Conservation (phyloP, 176 grass and related monocot species). For the Triticum timopheevii region DNA sequence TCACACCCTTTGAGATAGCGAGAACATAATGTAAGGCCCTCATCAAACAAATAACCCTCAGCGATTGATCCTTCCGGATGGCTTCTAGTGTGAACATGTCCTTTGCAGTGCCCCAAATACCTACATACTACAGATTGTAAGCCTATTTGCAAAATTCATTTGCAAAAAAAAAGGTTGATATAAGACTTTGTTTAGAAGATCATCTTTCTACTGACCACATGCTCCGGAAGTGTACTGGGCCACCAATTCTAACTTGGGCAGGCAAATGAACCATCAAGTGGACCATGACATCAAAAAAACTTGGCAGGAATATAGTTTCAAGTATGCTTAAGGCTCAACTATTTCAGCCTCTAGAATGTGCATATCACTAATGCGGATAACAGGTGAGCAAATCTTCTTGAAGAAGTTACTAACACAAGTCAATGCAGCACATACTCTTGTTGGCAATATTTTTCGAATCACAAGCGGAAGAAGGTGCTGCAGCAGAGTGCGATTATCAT, state of each 20-base stretch:
- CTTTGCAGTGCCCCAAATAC: neutral
- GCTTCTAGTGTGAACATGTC: neutral
- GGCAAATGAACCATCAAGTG: constrained; percentile 4
- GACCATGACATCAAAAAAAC: constrained; percentile 6
- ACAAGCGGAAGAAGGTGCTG: neutral
- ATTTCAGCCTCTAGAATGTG: neutral
- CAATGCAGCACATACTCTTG: neutral
- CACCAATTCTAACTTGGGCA: neutral
- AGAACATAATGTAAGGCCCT: neutral
- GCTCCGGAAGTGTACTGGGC: neutral
- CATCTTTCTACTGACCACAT: neutral
- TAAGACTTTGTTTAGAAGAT: neutral
- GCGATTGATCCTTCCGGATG: neutral
- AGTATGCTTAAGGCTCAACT: neutral
- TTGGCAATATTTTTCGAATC: neutral
- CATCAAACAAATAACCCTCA: neutral
- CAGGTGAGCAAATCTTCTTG: neutral
- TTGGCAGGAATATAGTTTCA: neutral
- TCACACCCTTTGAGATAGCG: neutral
- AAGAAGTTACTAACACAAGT: constrained; percentile 8
- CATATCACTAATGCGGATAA: neutral
- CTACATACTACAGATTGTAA: too few species aligned
- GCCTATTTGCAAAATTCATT: too few species aligned
- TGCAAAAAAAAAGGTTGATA: neutral
- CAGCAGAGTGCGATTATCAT: neutral